Conservation (phyloP, 1,284 basidiomycete species). For the Naganishia sp. region DNA sequence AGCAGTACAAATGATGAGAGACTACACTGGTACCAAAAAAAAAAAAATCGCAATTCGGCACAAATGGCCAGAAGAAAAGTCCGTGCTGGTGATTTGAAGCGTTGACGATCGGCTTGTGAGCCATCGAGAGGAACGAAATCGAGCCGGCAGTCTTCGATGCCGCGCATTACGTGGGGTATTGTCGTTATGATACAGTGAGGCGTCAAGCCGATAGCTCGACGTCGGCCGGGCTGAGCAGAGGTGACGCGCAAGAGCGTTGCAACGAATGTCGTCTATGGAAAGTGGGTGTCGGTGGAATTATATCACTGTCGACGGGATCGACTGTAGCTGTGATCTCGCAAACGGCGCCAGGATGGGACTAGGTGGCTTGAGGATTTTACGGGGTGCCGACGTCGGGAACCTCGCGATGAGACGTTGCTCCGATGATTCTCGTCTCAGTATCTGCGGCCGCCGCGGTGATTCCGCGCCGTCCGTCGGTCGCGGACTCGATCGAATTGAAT, state of each 20-base stretch:
- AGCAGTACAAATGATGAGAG: no score
- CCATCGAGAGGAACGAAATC: no score
- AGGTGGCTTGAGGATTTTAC: constrained; percentile 13
- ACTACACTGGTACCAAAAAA: no score
- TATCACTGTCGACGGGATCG: constrained; percentile 6
- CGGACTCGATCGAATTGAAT: background rate
- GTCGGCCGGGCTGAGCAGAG: background rate
- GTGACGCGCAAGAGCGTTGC: background rate
- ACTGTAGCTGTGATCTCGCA: constrained; percentile 12
- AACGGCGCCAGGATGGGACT: constrained; percentile 23
- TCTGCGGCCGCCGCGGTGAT: background rate
- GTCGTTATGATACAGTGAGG: constrained; percentile 27
- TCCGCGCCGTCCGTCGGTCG: background rate
- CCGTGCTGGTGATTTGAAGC: no score
- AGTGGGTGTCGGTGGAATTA: background rate
- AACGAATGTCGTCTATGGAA: constrained; percentile 12
- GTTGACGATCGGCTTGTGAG: no score
- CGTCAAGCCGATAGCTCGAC: background rate
- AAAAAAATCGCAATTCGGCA: no score
- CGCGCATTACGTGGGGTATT: background rate
- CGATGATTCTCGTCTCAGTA: constrained; percentile 12
- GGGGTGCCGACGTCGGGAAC: background rate
- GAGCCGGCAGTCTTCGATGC: background rate
- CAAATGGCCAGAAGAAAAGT: no score
- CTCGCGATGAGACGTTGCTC: constrained; percentile 8